Base-by-base conservation (phyloP, 2,329 filamentous ascomycete species). In the Fusarium sp. region DNA sequence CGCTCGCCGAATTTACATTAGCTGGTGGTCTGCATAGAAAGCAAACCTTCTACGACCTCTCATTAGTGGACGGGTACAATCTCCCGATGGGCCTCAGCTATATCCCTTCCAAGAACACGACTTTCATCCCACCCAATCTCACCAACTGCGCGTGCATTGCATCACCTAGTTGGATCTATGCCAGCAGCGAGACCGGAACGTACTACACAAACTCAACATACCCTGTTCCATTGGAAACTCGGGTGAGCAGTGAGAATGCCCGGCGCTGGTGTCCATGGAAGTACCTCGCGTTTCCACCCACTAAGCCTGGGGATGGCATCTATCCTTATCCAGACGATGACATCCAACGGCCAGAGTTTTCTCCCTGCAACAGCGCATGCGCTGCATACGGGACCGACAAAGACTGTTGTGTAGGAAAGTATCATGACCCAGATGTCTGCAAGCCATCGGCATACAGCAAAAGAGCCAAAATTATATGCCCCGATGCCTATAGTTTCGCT, bases 41-140 rank as follows among this genome's bases (percentile, higher is more conserved):
- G 59, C 90, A 94, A 74, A 91, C 89, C 11, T 96, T 93, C 76
- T 95, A 94, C 79, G 92, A 96, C 77, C 92, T 96, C 66, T 94
- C 91, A 39, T 83, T 95, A 4, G 92, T 96, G 21, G 92, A 96
- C 75, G 92, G 92, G 47, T 95, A 95, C 84, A 95, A 95, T 75
- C 79, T 95, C 2, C 91, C 91, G 3, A 76, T 94, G 64, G 90
- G 87, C 29, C 87, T 88, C 74, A 82, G 84, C 54, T 86, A 88
- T 69, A 82, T 87, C 25, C 85, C 87, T 5, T 85, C 89, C 21
- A 83, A 85, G 53, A 89, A 91, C 70, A 84, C 85, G 10, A 84
- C 82, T 2, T 84, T 91, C 54, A 89, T 94, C 59, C 90, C 91
- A 14, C 90, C 91, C 11, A 94, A 93, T 72, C 83, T 93, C 21